A percentile compares a stretch with the other conserved stretches of the same genome.
Evolutionary conservation across 192 early-diverging fungal genomes (phyloP).

Genomic region (Backusella psychrophila): DNA sequence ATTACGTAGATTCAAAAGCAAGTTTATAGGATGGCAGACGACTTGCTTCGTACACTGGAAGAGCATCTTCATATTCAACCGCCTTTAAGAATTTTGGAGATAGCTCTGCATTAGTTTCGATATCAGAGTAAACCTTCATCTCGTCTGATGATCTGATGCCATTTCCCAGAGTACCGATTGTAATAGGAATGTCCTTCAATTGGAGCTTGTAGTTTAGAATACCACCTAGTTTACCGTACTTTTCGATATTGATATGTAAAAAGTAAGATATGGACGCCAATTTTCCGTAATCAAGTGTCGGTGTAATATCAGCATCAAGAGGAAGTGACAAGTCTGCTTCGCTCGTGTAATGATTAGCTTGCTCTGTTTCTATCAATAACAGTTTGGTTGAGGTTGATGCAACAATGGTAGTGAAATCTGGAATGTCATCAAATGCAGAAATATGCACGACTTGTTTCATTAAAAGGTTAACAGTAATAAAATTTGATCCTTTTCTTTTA

Average conservation of each 20-base stretch:
- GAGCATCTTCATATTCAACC: slow-evolving; percentile 9
- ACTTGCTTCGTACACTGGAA: slow-evolving; percentile 9
- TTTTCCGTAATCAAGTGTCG: slow-evolving; percentile 10
- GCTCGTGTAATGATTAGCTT: neutral
- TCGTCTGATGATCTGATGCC: slow-evolving; percentile 16
- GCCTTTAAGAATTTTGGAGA: slow-evolving; percentile 4
- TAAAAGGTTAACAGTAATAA: neutral
- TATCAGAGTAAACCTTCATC: neutral
- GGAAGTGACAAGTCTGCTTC: neutral
- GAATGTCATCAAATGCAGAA: neutral
- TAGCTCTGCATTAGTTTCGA: neutral
- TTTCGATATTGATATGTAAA: neutral
- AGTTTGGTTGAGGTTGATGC: neutral
- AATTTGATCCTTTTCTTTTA: neutral
- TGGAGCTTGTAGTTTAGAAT: neutral
- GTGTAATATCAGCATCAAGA: neutral
- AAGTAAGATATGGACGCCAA: slow-evolving; percentile 8
- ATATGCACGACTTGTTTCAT: neutral
- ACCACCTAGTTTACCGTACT: neutral
- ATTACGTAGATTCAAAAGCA: neutral
- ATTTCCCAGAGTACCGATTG: slow-evolving; percentile 17
- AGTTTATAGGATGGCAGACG: slow-evolving; percentile 11
- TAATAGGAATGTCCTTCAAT: slow-evolving; percentile 12
- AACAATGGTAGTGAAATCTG: neutral
- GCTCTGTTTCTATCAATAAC: neutral